Evolutionary conservation across 129 eudicot species (phyloP), one percentile per base, ranked within the genome.

Genomic region (Solidago caesia): DNA sequence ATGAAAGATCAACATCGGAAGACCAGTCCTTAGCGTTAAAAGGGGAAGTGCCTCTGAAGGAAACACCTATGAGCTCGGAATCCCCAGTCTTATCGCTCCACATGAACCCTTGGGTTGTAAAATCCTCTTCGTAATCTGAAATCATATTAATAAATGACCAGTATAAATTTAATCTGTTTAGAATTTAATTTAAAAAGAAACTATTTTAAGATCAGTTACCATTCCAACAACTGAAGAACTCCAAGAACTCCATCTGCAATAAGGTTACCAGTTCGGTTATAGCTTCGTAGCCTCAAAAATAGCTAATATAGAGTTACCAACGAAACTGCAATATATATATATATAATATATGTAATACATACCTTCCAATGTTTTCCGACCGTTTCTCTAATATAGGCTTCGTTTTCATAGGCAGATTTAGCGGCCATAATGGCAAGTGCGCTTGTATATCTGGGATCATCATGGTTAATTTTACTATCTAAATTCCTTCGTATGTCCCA

Each of bases 291-390:
- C 39, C 0, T 33, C 39, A 33, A 1, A 33, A 33, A 21, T 21
- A 21, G 21, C 21, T 21, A 21, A 21, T 21, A 21, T 33, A 33
- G 39, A 33, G 39, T 33, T 33, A 33, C 39, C 21, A 16, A 39
- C 16, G 68, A 11, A 13, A 63, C 42, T 41, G n/a, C 14, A 63
- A 12, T 53, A 12, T n/a, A 7, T 29, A 12, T 11, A 9, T 29
- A 62, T 8, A 4, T 26, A 41, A 41, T 21, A 21, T 21, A 21
- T 21, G 21, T 21, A 21, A 62, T 51, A 7, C 33, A 13, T 68
- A 87, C 96, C 92, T 89, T 84, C 96, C 96, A 89, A 53, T 70
- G 79, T 48, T 84, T 73, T 62, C 76, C 80, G 39, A 89, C 89
- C 0, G 83, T 81, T 12, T 58, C 67, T 69, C 63, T 45, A 65